phyloP scores from a whole-genome alignment of 768 basidiomycete genomes.

The Pleurotus pulmonarius region DNA sequence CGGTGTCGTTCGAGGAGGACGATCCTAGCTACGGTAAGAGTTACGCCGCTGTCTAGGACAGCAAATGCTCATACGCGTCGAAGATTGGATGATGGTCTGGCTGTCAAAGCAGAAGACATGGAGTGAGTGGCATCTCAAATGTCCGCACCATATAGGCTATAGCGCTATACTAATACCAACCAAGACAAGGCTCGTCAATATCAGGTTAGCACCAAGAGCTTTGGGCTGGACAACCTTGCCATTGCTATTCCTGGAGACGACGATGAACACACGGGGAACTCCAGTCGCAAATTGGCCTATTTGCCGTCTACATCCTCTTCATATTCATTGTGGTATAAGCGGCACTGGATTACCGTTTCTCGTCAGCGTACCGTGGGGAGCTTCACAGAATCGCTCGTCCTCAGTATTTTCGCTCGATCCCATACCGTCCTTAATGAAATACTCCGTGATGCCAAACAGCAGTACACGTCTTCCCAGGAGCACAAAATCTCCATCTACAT shows the following conservation, averaged over 20 bases:
- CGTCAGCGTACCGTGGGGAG: constrained; percentile 31
- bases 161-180: no score
- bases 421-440: constrained; percentile 45
- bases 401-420: constrained; percentile 47
- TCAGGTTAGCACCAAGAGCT: constrained; percentile 36
- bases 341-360: constrained; percentile 37
- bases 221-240: constrained; percentile 2
- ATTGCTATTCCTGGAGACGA: constrained; percentile 1
- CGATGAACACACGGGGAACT: constrained; percentile 13
- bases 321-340: constrained; percentile 46
- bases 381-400: constrained; percentile 30
- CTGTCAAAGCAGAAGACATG: constrained; percentile 51
- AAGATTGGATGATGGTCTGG: constrained; percentile 61
- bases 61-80: not conserved
- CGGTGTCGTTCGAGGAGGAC: constrained; percentile 43
- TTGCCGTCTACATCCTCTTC: constrained; percentile 36
- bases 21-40: constrained; percentile 24
- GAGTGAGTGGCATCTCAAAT: constrained; percentile 28
- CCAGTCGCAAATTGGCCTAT: constrained; percentile 34
- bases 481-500: constrained; percentile 51
- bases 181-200: constrained; percentile 42
- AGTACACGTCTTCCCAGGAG: constrained; percentile 47
- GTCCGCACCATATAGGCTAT: no score
- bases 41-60: not conserved
- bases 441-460: constrained; percentile 49